Evolutionary conservation across 75 land plant species (phyloP).

Genomic region (Sequoiadendron giganteum): DNA sequence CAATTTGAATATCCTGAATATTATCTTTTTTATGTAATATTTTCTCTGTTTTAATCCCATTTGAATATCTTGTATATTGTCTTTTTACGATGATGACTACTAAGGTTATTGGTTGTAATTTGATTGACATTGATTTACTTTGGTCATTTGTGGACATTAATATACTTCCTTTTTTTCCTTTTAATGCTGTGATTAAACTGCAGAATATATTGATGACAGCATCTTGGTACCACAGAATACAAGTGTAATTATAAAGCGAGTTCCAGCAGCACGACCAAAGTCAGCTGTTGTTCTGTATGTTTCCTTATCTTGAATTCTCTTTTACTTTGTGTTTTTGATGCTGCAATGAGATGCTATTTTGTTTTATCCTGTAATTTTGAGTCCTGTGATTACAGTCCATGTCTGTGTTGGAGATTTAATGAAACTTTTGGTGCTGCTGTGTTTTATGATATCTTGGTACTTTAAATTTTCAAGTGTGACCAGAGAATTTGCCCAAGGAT

Average conservation of each 20-base stretch:
- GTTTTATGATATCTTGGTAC: background rate
- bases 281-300: slow-evolving; percentile 26
- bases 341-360: background rate
- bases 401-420: background rate
- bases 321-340: background rate
- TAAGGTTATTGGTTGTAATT: background rate
- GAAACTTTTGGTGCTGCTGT: background rate
- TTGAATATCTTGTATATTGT: background rate
- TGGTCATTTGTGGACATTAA: background rate
- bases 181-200: background rate
- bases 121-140: background rate
- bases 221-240: slow-evolving; percentile 60
- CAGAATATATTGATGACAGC: slow-evolving; percentile 62
- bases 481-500: background rate
- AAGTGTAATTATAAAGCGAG: slow-evolving; percentile 75
- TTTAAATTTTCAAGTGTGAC: background rate
- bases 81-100: background rate
- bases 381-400: background rate
- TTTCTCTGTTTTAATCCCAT: background rate
- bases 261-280: slow-evolving; percentile 42
- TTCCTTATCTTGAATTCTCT: background rate
- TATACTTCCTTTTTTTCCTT: background rate
- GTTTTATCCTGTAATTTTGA: background rate
- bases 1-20: background rate
- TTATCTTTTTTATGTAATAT: background rate